Percentiles rank a stretch among this genome's conserved stretches.
These are phyloP conservation scores for Saksenaea oblongispora DNA, from an alignment of 371 early-diverging fungal genomes.

Conservation along the genomic window DNA sequence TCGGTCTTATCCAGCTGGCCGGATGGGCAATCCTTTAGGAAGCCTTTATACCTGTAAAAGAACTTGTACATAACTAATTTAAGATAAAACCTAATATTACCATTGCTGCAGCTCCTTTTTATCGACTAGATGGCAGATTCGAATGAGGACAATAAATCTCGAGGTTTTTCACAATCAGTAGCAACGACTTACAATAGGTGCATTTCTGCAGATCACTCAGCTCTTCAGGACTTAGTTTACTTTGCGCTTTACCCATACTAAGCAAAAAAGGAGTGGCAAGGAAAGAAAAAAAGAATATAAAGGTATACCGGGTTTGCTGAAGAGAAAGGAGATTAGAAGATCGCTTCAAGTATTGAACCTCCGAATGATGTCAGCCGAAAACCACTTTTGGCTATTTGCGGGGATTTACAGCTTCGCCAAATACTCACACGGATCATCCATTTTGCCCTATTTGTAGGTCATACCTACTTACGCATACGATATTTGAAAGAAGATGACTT, in stretches of 20 bases:
- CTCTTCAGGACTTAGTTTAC: slow-evolving; percentile 80
- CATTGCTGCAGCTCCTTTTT: slow-evolving; percentile 93
- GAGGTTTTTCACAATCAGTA: not conserved
- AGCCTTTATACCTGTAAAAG: slow-evolving; percentile 83
- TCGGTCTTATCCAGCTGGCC: slow-evolving; percentile 82
- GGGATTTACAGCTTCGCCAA: too few species aligned
- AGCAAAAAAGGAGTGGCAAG: slow-evolving; percentile 11
- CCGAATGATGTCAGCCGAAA: not conserved
- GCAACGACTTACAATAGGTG: slow-evolving; percentile 73
- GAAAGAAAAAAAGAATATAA: not conserved
- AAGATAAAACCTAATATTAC: slow-evolving; percentile 37
- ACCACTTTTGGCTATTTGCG: too few species aligned
- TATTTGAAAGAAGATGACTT: too few species aligned
- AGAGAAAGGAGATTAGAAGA: not conserved
- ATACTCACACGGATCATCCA: too few species aligned
- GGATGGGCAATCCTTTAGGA: slow-evolving; percentile 86
- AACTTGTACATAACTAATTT: not conserved
- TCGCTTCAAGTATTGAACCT: not conserved
- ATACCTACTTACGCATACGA: too few species aligned
- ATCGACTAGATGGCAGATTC: slow-evolving; percentile 62
- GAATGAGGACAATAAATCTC: not conserved
- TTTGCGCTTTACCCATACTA: slow-evolving; percentile 80
- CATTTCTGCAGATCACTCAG: slow-evolving; percentile 73
- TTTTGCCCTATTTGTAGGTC: too few species aligned
- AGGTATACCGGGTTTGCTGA: not conserved